Conservation (phyloP, 192 early-diverging fungal species). For the Coemansia sp. region DNA sequence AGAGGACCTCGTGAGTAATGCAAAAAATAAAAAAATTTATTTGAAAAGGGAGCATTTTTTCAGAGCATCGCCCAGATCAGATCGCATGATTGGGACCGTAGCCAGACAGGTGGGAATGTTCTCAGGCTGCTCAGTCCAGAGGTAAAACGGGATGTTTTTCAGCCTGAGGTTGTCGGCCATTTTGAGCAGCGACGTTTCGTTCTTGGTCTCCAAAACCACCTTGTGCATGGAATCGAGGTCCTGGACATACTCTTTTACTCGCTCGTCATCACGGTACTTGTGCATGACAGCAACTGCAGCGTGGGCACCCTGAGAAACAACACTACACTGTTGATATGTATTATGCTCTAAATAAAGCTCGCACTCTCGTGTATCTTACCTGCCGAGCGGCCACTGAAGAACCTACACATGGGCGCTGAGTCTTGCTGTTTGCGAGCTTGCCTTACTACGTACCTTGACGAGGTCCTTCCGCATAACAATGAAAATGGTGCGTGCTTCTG, state of each 20-base stretch:
- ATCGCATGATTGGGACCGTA: slow-evolving; percentile 61
- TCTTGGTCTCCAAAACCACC: slow-evolving; percentile 73
- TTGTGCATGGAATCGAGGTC: slow-evolving; percentile 72
- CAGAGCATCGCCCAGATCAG: slow-evolving; percentile 49
- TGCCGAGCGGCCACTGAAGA: slow-evolving; percentile 66
- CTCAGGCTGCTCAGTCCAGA: slow-evolving; percentile 78
- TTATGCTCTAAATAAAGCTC: too few species aligned
- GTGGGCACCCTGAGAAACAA: slow-evolving; percentile 75
- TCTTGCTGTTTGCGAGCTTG: too few species aligned
- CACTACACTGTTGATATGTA: slow-evolving; percentile 35
- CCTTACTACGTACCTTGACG: slow-evolving; percentile 54
- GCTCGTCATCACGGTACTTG: slow-evolving; percentile 57
- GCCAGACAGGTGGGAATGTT: slow-evolving; percentile 71
- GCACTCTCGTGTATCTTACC: slow-evolving; percentile 36
- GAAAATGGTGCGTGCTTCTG: slow-evolving; percentile 74
- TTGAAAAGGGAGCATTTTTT: slow-evolving; percentile 49
- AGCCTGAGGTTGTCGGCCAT: slow-evolving; percentile 56
- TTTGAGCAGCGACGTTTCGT: slow-evolving; percentile 60
- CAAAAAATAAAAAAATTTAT: neutral
- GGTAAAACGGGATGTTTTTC: slow-evolving; percentile 58
- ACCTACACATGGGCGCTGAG: slow-evolving; percentile 16
- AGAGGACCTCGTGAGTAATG: too few species aligned
- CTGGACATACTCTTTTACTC: slow-evolving; percentile 60
- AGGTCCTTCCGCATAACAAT: slow-evolving; percentile 79
- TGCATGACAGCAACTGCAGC: slow-evolving; percentile 65